phyloP scores from a whole-genome alignment of 257 asterid genomes.

The Solanum paucissectum region DNA sequence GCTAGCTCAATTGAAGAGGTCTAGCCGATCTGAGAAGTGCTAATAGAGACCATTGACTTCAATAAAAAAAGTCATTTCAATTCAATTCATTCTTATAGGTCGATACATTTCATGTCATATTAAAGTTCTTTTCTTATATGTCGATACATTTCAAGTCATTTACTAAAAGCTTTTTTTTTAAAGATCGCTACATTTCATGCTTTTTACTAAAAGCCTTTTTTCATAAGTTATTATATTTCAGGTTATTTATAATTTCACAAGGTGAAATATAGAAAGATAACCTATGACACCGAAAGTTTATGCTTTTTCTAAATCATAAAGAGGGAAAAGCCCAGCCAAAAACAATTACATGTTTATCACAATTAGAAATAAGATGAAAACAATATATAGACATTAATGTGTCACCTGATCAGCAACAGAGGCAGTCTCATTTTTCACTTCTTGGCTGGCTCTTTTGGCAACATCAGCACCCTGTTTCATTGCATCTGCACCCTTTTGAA shows the following conservation, averaged over 20 bases:
- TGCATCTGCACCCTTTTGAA: constrained; percentile 1
- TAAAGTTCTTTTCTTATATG: too few species aligned
- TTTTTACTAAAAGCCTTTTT: neutral
- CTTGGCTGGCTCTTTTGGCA: neutral
- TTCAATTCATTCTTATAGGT: too few species aligned
- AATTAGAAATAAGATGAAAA: neutral
- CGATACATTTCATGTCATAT: neutral
- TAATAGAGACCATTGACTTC: too few species aligned
- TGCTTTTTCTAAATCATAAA: neutral
- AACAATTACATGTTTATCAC: neutral
- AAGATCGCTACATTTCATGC: neutral
- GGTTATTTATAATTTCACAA: neutral
- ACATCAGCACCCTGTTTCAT: constrained; percentile 1
- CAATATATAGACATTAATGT: neutral
- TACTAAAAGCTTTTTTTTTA: neutral
- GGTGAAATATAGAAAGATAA: neutral
- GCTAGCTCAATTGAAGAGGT: too few species aligned
- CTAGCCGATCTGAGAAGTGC: too few species aligned
- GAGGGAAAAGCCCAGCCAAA: neutral
- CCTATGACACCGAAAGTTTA: neutral
- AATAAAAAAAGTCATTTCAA: neutral
- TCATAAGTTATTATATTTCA: neutral
- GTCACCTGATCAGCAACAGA: constrained; percentile 1
- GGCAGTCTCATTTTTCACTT: constrained; percentile 1
- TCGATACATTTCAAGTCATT: neutral